Evolutionary conservation across 371 early-diverging fungal species (phyloP).

Genomic region (Lichtheimia ramosa): DNA sequence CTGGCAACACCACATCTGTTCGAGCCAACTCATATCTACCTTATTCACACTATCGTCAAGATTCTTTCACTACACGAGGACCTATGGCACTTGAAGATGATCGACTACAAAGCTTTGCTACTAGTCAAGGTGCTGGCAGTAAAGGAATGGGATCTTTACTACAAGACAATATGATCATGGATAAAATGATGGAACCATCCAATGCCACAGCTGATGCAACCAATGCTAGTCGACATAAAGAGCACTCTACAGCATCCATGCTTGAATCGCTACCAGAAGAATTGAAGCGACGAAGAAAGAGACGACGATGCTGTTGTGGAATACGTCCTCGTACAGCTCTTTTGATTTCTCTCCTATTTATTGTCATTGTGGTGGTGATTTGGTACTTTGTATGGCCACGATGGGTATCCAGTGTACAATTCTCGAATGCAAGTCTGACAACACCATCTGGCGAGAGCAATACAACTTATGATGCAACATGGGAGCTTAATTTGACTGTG

Average conservation of each 20-base stretch:
- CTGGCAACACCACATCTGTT: not conserved
- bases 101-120: not conserved
- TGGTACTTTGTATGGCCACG: constrained; percentile 54
- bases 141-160: constrained; percentile 35
- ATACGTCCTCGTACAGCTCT: constrained; percentile 23
- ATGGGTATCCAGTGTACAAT: not conserved
- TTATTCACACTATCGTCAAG: constrained; percentile 40
- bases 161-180: constrained; percentile 47
- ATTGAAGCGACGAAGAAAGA: constrained; percentile 26
- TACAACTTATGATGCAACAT: not conserved
- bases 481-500: constrained; percentile 22
- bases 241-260: not conserved
- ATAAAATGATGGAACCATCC: constrained; percentile 28
- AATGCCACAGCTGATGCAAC: not conserved
- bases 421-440: not conserved
- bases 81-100: constrained; percentile 41
- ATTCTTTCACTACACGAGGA: constrained; percentile 24
- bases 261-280: not conserved
- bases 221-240: not conserved
- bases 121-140: not conserved
- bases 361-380: constrained; percentile 23
- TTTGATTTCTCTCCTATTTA: constrained; percentile 22
- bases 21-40: constrained; percentile 44
- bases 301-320: constrained; percentile 24
- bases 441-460: not conserved